Conservation (phyloP, 306 rosid genomes). For the Sphenostylis stenocarpa region DNA sequence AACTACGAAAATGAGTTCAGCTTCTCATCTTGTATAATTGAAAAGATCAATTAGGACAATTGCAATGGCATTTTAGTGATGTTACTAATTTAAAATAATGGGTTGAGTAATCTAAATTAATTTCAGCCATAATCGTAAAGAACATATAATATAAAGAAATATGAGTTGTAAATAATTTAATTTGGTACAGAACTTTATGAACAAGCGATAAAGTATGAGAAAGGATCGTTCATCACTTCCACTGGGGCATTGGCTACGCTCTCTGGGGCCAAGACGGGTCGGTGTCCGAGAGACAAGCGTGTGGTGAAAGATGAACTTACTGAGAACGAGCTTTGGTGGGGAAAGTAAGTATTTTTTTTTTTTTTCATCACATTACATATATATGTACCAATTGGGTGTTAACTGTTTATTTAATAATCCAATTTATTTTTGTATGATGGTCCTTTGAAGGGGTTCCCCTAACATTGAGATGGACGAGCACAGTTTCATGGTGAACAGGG, state of each 20-base stretch:
- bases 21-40: neutral
- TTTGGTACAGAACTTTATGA: conserved; percentile 52
- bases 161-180: neutral
- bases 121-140: neutral
- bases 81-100: neutral
- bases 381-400: neutral
- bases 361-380: neutral
- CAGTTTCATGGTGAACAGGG: conserved; percentile 85
- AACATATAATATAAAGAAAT: neutral
- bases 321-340: conserved; percentile 91
- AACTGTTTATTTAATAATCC: neutral
- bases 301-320: conserved; percentile 70
- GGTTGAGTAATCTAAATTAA: neutral
- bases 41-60: neutral
- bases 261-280: conserved; percentile 93
- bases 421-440: too few species aligned
- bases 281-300: conserved; percentile 85
- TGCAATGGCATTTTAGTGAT: neutral
- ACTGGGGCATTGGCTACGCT: conserved; percentile 87
- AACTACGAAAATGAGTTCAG: conserved; percentile 1
- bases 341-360: conserved; percentile 69
- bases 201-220: conserved; percentile 84
- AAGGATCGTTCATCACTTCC: conserved; percentile 73
- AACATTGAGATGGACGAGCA: conserved; percentile 95
- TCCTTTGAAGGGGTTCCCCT: conserved; percentile 74